Evolutionary conservation across 805 yeast species (phyloP).

Genomic region (Candida ascalaphidarum): DNA sequence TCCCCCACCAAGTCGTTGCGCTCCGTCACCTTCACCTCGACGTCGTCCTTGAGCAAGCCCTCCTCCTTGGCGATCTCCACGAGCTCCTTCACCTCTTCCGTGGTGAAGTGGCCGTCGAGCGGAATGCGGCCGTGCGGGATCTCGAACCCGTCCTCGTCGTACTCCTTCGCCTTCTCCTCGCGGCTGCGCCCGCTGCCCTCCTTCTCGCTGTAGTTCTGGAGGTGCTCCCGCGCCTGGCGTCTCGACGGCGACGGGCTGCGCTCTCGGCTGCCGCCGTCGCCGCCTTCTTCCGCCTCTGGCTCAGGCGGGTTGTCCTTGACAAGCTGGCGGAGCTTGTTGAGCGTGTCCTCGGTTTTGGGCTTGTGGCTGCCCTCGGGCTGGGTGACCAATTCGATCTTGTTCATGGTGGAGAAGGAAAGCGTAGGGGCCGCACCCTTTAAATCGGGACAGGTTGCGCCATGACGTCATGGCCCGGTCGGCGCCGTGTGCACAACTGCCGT

Average conservation of each 20-base stretch:
- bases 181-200: neutral
- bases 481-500: no score
- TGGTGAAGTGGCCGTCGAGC: slow-evolving; percentile 31
- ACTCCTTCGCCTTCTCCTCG: neutral
- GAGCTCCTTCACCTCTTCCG: slow-evolving; percentile 21
- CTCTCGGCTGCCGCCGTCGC: slow-evolving; percentile 1
- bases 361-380: slow-evolving; percentile 11
- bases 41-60: slow-evolving; percentile 16
- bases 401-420: no score
- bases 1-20: slow-evolving; percentile 18
- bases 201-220: neutral
- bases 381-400: slow-evolving; percentile 17
- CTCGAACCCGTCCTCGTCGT: slow-evolving; percentile 27
- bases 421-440: no score
- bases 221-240: no score
- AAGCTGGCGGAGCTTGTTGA: slow-evolving; percentile 18
- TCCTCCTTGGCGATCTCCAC: slow-evolving; percentile 22
- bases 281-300: slow-evolving; percentile 3
- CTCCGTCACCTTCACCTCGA: slow-evolving; percentile 17
- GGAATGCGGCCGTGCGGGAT: slow-evolving; percentile 31
- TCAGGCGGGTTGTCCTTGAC: slow-evolving; percentile 10
- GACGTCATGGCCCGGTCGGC: no score
- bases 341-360: slow-evolving; percentile 7
- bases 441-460: no score
- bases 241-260: neutral